A percentile compares a stretch with the other conserved stretches of the same genome.
phyloP scores from a whole-genome alignment of 306 rosid genomes.

The Chamaecrista fasciculata region DNA sequence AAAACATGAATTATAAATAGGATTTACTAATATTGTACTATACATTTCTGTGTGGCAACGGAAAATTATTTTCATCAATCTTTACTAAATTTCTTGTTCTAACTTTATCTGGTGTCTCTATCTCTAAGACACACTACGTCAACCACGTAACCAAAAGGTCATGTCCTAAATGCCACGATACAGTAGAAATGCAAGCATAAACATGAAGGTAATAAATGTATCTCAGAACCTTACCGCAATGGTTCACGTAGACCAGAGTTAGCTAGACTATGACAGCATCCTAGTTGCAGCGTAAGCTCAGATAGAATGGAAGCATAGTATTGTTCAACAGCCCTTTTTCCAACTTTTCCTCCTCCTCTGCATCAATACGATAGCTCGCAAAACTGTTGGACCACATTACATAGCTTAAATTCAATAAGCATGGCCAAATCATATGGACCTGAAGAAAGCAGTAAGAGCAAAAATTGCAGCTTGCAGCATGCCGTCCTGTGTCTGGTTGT shows the following conservation, averaged over 20 bases:
- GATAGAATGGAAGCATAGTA: constrained; percentile 92
- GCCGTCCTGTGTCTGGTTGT: constrained; percentile 61
- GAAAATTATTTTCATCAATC: constrained; percentile 4
- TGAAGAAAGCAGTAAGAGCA: constrained; percentile 93
- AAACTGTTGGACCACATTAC: constrained; percentile 26
- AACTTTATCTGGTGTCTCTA: neutral
- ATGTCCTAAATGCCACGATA: neutral
- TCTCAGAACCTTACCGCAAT: constrained; percentile 56
- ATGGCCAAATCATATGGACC: constrained; percentile 42
- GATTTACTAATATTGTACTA: constrained; percentile 1
- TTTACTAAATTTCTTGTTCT: neutral
- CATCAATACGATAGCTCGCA: constrained; percentile 32
- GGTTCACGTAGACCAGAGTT: constrained; percentile 76
- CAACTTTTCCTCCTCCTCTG: constrained; percentile 97
- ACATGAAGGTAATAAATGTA: constrained; percentile 16
- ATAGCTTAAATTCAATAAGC: constrained; percentile 19
- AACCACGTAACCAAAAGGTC: constrained; percentile 12
- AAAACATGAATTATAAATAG: constrained; percentile 16
- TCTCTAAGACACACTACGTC: constrained; percentile 15
- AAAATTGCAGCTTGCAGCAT: constrained; percentile 80
- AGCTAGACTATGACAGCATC: constrained; percentile 83
- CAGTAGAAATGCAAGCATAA: neutral
- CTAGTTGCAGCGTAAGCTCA: constrained; percentile 88
- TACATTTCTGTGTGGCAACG: neutral
- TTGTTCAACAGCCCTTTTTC: constrained; percentile 88